Conservation (phyloP, 345 rosid genomes). For the Barbarea vulgaris region DNA sequence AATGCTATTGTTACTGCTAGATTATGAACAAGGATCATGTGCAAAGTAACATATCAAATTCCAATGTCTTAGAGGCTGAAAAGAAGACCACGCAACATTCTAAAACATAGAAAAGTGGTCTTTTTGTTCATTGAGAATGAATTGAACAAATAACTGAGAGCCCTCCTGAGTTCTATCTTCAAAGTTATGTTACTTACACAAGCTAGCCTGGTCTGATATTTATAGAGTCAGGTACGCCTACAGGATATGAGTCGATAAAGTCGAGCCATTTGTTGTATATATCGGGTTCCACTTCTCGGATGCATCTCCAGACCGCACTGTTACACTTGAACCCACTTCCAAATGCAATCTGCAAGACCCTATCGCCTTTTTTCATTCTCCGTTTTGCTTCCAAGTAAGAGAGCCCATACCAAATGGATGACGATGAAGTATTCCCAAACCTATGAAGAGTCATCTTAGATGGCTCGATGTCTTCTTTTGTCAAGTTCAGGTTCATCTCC, state of each 20-base stretch:
- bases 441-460: slow-evolving; percentile 64
- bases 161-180: slow-evolving; percentile 25
- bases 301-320: slow-evolving; percentile 63
- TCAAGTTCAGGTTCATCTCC: slow-evolving; percentile 51
- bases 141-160: slow-evolving; percentile 16
- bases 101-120: slow-evolving; percentile 22
- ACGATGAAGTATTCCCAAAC: slow-evolving; percentile 66
- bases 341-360: slow-evolving; percentile 67
- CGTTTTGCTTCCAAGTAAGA: slow-evolving; percentile 53
- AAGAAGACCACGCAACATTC: slow-evolving; percentile 16
- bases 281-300: slow-evolving; percentile 32
- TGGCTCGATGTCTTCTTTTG: slow-evolving; percentile 54
- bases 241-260: slow-evolving; percentile 47
- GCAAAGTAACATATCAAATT: slow-evolving; percentile 1
- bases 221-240: slow-evolving; percentile 35
- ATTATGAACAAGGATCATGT: slow-evolving; percentile 9
- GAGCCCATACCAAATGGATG: slow-evolving; percentile 62
- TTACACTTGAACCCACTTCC: slow-evolving; percentile 67
- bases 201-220: slow-evolving; percentile 25
- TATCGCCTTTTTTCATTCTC: slow-evolving; percentile 52
- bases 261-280: slow-evolving; percentile 54
- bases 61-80: slow-evolving; percentile 8
- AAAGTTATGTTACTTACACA: slow-evolving; percentile 9
- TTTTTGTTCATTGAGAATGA: slow-evolving; percentile 14
- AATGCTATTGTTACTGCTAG: neutral